Base-by-base conservation (phyloP, 192 early-diverging fungal species). In the Entomortierella chlamydospora region DNA sequence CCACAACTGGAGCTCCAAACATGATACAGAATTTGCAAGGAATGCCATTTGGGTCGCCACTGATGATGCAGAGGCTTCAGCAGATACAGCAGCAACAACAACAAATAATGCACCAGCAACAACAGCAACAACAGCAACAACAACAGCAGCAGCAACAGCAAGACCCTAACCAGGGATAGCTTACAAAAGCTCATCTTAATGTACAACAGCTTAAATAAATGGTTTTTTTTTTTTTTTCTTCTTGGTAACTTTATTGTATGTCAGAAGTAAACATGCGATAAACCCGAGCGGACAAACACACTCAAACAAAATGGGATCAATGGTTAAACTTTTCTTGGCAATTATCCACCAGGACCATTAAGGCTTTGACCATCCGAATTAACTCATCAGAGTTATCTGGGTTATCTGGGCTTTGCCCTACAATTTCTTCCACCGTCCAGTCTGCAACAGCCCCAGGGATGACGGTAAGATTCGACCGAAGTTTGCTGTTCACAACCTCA, bases 261-360 rank as follows among this genome's bases (percentile, higher is more conserved):
- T n/a, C n/a, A n/a, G n/a, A n/a, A n/a, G n/a, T n/a, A n/a, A n/a
- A n/a, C n/a, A n/a, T n/a, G n/a, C n/a, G n/a, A n/a, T n/a, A n/a
- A n/a, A n/a, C n/a, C n/a, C n/a, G n/a, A n/a, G n/a, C n/a, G n/a
- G n/a, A n/a, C n/a, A n/a, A n/a, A n/a, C n/a, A n/a, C n/a, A n/a
- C n/a, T n/a, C n/a, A n/a, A n/a, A 56, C 17, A 25, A 56, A 29
- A 25, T 26, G 6, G 4, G 23, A 45, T 61, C 23, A 47, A 2
- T 28, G 41, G 4, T 13, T 39, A 26, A 54, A 54, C 23, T 47
- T 57, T 31, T 63, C 41, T n/a, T 78, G 61, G 51, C 66, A 78
- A 18, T 78, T 47, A 12, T 70, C 66, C n/a, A 70, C 74, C 15
- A 78, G 23, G 17, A 51, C 18, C 67, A 78, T 78, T 28, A 69